Evolutionary conservation across 805 yeast genomes (phyloP), one percentile per base, ranked within the genome.

Genomic region (Saccharomycopsis sp.): DNA sequence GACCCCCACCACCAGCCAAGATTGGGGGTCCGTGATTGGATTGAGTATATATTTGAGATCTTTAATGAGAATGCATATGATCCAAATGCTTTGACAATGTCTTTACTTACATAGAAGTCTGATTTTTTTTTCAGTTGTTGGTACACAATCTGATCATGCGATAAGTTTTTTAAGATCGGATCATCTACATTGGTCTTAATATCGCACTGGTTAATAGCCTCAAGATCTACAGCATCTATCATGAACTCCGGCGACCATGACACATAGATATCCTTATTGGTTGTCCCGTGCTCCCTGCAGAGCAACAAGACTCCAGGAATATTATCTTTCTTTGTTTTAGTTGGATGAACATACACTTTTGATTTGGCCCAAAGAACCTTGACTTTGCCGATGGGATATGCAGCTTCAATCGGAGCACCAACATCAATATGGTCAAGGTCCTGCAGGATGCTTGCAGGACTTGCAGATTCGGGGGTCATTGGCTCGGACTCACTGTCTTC

Each of bases 1-100:
- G 97, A 88, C 0, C 99, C 99, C 72, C 81, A 83, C 97, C 97
- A 93, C 83, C 91, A 85, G 1, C 92, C 96, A 15, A 83, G 74
- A 1, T 91, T 84, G 3, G 97, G 97, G 1, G 85, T 85, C 56
- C 97, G 78, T 12, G 86, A 80, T 69, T 92, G 96, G 47, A 94
- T 77, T 24, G 96, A 87, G 69, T 84, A 93, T 3, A 93, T 68
- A 60, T 78, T 79, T 42, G 80, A 68, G 29, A 88, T 69, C 17
- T 83, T 78, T 20, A 86, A 69, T 2, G 86, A 80, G 72, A 91
- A 91, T 3, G 92, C 83, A 71, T 83, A 89, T 0, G 89, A 80
- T 3, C 72, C 70, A 49, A 66, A 5, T 7, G 52, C 53, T 7
- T 47, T 22, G n/a, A 62, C 41, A 23, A 51, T n/a, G 3, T 52